Evolutionary conservation across 345 rosid genomes (phyloP), one percentile per base, ranked within the genome.

Genomic region (Lepidium sativum): DNA sequence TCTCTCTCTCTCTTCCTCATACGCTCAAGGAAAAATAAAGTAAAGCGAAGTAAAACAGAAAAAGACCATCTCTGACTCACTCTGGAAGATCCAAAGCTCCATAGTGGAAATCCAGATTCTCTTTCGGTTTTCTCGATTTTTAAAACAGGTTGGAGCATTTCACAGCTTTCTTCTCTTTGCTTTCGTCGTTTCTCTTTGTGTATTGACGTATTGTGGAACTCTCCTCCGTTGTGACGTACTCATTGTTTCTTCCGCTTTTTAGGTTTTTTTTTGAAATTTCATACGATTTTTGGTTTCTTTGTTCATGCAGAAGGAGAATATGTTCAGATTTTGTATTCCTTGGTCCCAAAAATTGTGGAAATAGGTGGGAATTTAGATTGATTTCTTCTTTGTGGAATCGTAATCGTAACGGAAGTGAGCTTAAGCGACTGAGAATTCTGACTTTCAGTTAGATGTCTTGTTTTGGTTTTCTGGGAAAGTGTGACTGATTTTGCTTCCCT

Each of bases 51-150:
- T 57, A 50, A 64, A 71, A 48, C 60, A 40, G 69, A 62, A 54
- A 49, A 45, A 68, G 73, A 74, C 69, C 37, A 21, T 74, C 65
- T 61, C 78, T 61, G 74, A 68, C 72, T 74, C 73, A 61, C 74
- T 44, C 54, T 59, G n/a, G 50, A 60, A 73, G 72, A 73, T 62
- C 74, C 61, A 57, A 54, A 33, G 32, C 44, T 58, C 25, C 71
- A 7, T 10, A 39, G 17, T 8, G 6, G 6, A 39, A 20, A n/a
- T n/a, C n/a, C n/a, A n/a, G n/a, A n/a, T n/a, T n/a, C n/a, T n/a
- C 49, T 32, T 41, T 67, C 27, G 15, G n/a, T 18, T 50, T 47
- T 34, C 67, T 57, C 71, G 16, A 41, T 72, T 33, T 25, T 60
- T 31, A 0, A 51, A 20, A 32, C 65, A 37, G 77, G 67, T n/a